These are phyloP conservation scores for Arthrinium phaeospermum DNA, from an alignment of 2,329 filamentous ascomycete species.

Conservation along the genomic window DNA sequence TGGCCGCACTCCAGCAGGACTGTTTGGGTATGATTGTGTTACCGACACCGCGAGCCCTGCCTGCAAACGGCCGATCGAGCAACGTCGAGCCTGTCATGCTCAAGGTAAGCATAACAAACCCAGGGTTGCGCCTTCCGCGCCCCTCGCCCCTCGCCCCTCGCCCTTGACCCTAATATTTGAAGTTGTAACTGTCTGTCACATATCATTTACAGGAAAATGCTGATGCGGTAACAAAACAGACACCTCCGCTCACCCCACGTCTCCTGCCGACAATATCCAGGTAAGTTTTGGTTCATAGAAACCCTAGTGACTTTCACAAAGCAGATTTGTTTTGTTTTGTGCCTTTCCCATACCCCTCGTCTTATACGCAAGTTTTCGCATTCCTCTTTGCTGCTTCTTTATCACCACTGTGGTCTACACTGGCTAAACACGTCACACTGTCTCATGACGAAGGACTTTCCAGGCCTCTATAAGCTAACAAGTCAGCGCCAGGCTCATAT, in stretches of 20 bases:
- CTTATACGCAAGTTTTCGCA: background rate
- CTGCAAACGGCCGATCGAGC: slow-evolving; percentile 44
- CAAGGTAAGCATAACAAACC: slow-evolving; percentile 45
- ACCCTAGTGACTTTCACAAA: background rate
- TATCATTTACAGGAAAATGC: slow-evolving; percentile 13
- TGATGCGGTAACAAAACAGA: slow-evolving; percentile 27
- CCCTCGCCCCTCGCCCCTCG: background rate
- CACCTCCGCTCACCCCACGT: slow-evolving; percentile 30
- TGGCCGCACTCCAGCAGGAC: slow-evolving; percentile 48
- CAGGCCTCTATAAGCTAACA: background rate
- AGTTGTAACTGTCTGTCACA: slow-evolving; percentile 20
- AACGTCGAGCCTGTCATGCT: slow-evolving; percentile 44
- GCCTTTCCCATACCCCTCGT: background rate
- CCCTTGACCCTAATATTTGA: too few species aligned
- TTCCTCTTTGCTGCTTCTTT: background rate
- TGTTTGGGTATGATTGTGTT: slow-evolving; percentile 54
- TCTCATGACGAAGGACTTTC: background rate
- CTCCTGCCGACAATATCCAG: slow-evolving; percentile 39
- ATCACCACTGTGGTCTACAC: background rate
- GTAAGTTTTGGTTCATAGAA: slow-evolving; percentile 29
- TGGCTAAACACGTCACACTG: background rate
- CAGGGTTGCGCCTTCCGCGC: background rate
- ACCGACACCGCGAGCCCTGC: slow-evolving; percentile 45
- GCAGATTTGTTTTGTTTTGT: background rate
- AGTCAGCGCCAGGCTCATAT: slow-evolving; percentile 40